A percentile compares a stretch with the other conserved stretches of the same genome.
Conservation (phyloP, 78 protist species). For the Corallochytrium limacisporum region DNA sequence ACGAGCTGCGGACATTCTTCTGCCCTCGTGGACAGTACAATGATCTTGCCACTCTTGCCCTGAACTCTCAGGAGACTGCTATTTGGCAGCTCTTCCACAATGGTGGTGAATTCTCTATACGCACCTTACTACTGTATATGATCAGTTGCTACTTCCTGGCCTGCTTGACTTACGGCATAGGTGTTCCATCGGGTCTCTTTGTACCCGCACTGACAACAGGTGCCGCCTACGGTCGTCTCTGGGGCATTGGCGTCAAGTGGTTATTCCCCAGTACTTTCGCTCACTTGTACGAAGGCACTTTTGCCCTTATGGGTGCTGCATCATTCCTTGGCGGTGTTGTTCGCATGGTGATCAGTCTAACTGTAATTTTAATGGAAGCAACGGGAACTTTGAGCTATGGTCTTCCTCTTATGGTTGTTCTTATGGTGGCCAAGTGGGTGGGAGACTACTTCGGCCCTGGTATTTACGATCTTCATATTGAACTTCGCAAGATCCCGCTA, state of each 20-base stretch:
- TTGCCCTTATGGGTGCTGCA: slow-evolving; percentile 75
- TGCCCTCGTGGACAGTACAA: slow-evolving; percentile 40
- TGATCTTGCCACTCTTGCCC: slow-evolving; percentile 58
- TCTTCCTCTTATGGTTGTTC: slow-evolving; percentile 59
- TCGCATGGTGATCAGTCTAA: slow-evolving; percentile 68
- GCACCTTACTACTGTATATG: slow-evolving; percentile 3
- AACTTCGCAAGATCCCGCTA: slow-evolving; percentile 50
- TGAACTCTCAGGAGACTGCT: slow-evolving; percentile 32
- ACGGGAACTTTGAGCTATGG: slow-evolving; percentile 28
- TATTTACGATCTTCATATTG: slow-evolving; percentile 40
- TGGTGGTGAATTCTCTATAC: not conserved
- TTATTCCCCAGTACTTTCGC: not conserved
- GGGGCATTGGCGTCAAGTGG: slow-evolving; percentile 32
- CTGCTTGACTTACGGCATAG: slow-evolving; percentile 53
- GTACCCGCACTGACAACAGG: slow-evolving; percentile 77
- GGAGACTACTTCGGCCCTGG: slow-evolving; percentile 40
- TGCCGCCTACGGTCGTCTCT: slow-evolving; percentile 68
- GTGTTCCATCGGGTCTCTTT: slow-evolving; percentile 62
- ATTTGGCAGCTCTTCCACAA: slow-evolving; percentile 33
- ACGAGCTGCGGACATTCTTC: not conserved
- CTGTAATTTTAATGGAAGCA: slow-evolving; percentile 60
- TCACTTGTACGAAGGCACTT: slow-evolving; percentile 30
- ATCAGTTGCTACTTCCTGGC: slow-evolving; percentile 45
- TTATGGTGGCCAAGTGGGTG: slow-evolving; percentile 59
- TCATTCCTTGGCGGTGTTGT: slow-evolving; percentile 68